Evolutionary conservation across 2,329 filamentous ascomycete genomes (phyloP), one percentile per base, ranked within the genome.

Genomic region (Fusarium ambrosium): DNA sequence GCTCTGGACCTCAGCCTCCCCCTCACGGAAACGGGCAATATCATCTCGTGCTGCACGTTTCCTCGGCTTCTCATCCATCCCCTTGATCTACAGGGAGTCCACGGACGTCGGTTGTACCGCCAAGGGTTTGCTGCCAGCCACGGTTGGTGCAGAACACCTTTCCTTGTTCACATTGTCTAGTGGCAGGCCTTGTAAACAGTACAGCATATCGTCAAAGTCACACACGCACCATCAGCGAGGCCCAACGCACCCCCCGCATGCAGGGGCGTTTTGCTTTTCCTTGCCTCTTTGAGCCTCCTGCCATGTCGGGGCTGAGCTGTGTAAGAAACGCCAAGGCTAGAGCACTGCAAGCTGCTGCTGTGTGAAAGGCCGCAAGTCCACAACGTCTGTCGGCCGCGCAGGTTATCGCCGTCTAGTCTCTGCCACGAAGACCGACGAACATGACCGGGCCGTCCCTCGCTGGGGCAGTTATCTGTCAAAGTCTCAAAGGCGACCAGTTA

Each of bases 91-190:
- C 62, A 73, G 62, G 71, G 32, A 48, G 27, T 27, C 24, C 48
- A 45, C 14, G 27, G 62, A 18, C 36, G 36, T 45, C 37, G 24
- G 29, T 34, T 58, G 27, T 24, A 45, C 45, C 51, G 66, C 66
- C 69, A 75, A 64, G 60, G 27, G 64, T 68, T 70, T 60, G 66
- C 69, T 63, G 22, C 41, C 53, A 75, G 72, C 62, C 66, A 75
- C 69, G 34, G 69, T 73, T 60, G 69, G 72, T 73, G 72, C 43
- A 73, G 72, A 75, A 73, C 27, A 62, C 66, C 69, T 41, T 73
- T 45, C 69, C 69, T 45, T 73, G 58, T 73, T 53, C 58, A 43
- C 74, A 74, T 74, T 74, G 72, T 70, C 71, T 66, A 60, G 64
- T 22, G 14, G 39, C 45, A 59, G 29, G 58, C 45, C 56, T 24